phyloP scores from a whole-genome alignment of 345 rosid genomes.

The thale cress (Arabidopsis thaliana) region TAIR10.1 NC_003074.8:1206501-1207000 shows the following conservation, averaged over 20 bases:
- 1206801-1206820: constrained; percentile 25
- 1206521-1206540: constrained; percentile 57
- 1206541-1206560: constrained; percentile 61
- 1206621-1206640: constrained; percentile 77
- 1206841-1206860: constrained; percentile 12
- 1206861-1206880: constrained; percentile 12
- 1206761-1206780: constrained; percentile 10
- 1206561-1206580: constrained; percentile 79
- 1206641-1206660: constrained; percentile 96
- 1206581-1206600: constrained; percentile 82
- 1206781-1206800: constrained; percentile 24
- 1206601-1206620: constrained; percentile 77
- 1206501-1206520: constrained; percentile 61
- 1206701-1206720: constrained; percentile 16
- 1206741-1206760: constrained; percentile 17
- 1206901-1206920: constrained; percentile 17
- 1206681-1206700: constrained; percentile 1
- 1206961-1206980: constrained; percentile 86
- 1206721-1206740: constrained; percentile 12
- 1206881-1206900: constrained; percentile 20
- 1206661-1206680: constrained; percentile 55
- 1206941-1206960: constrained; percentile 16
- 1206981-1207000: constrained; percentile 84
- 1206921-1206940: constrained; percentile 9
- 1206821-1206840: constrained; percentile 20